A percentile compares a stretch with the other conserved stretches of the same genome.
Conservation (phyloP, 192 early-diverging fungal genomes). For the Entomortierella parvispora region DNA sequence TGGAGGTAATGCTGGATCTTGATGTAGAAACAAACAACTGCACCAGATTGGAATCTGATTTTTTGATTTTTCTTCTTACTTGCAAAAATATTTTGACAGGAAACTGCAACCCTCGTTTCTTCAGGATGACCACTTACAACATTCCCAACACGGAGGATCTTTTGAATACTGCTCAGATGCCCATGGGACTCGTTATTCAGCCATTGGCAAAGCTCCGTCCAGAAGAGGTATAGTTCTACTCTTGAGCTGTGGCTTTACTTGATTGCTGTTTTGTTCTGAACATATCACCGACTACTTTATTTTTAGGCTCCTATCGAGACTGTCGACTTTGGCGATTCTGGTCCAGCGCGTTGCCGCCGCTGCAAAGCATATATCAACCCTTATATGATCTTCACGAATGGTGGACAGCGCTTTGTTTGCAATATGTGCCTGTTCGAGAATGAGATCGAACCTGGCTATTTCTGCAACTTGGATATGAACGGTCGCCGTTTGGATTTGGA, state of each 20-base stretch:
- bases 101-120: slow-evolving; percentile 91
- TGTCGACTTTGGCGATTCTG: slow-evolving; percentile 86
- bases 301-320: slow-evolving; percentile 71
- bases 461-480: slow-evolving; percentile 93
- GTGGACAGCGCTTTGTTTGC: slow-evolving; percentile 92
- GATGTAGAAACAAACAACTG: not conserved
- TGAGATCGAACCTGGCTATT: slow-evolving; percentile 89
- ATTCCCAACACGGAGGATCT: slow-evolving; percentile 88
- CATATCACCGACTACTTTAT: not conserved
- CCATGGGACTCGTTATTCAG: slow-evolving; percentile 89
- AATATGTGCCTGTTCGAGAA: slow-evolving; percentile 94
- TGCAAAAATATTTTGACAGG: slow-evolving; percentile 56
- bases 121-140: slow-evolving; percentile 89
- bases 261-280: not conserved
- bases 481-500: slow-evolving; percentile 87
- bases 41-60: not conserved
- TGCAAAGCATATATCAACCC: slow-evolving; percentile 98
- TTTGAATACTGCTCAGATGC: slow-evolving; percentile 79
- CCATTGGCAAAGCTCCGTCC: slow-evolving; percentile 87
- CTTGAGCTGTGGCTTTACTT: not conserved
- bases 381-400: slow-evolving; percentile 86
- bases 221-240: slow-evolving; percentile 67
- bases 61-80: not conserved
- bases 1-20: slow-evolving; percentile 68
- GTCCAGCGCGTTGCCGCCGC: slow-evolving; percentile 89